phyloP scores from a whole-genome alignment of 306 rosid species.

The Aeschynomene evenia region DNA sequence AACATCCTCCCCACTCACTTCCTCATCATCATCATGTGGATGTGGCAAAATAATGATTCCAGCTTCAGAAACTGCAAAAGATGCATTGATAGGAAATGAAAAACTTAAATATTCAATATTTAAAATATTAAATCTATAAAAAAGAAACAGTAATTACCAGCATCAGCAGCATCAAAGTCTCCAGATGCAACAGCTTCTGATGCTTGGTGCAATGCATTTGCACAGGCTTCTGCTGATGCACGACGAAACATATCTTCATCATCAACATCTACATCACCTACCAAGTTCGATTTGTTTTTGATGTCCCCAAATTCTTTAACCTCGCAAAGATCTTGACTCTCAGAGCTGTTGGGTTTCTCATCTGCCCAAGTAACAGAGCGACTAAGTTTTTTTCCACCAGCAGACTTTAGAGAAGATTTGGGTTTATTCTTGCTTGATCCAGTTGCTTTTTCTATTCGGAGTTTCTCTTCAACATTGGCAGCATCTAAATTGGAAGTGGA shows the following conservation, averaged over 20 bases:
- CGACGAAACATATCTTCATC: constrained; percentile 44
- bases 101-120: constrained; percentile 13
- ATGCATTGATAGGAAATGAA: background rate
- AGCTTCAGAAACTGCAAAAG: constrained; percentile 69
- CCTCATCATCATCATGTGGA: constrained; percentile 44
- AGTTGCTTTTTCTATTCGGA: constrained; percentile 35
- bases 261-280: constrained; percentile 22
- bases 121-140: constrained; percentile 20
- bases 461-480: constrained; percentile 38
- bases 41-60: constrained; percentile 70
- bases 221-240: constrained; percentile 87
- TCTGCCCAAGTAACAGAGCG: constrained; percentile 96
- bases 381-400: constrained; percentile 49
- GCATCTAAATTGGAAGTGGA: constrained; percentile 33
- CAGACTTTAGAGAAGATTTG: constrained; percentile 69
- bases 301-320: constrained; percentile 44
- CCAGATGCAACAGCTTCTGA: constrained; percentile 72
- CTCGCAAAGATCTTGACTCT: constrained; percentile 51
- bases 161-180: constrained; percentile 51
- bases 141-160: constrained; percentile 53
- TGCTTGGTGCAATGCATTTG: constrained; percentile 68
- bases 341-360: constrained; percentile 40
- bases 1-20: constrained; percentile 27
- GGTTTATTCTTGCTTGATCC: constrained; percentile 31
- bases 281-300: constrained; percentile 22